Evolutionary conservation across 169 alveolate species (phyloP), one percentile per base, ranked within the genome.

Genomic region (Besnoitia besnoiti): DNA sequence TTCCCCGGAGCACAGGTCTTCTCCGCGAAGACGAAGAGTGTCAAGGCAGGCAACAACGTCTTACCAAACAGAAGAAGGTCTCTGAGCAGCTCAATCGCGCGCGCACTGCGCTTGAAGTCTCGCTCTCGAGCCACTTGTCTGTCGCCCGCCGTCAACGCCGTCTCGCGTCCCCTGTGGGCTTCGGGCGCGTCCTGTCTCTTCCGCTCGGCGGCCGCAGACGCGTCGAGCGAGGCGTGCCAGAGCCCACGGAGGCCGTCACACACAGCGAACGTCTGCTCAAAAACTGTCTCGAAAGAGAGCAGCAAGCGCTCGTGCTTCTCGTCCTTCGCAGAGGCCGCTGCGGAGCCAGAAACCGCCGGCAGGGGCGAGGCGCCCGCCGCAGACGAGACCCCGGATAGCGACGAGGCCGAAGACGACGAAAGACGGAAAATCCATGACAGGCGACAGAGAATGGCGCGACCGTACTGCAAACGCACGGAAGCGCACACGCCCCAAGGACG

Each of bases 391-490:
- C n/a, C n/a, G n/a, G n/a, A n/a, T n/a, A n/a, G n/a, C 12, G 67
- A 55, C 5, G 67, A 21, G 33, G 67, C 30, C 24, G 67, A 21
- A n/a, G 80, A 14, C 7, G 80, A 67, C 39, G 42, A 1, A 42
- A 14, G 46, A 14, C 80, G 80, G 42, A 30, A 67, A 42, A 67
- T 67, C 80, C 80, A 67, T 8, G 80, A 30, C n/a, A 67, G n/a
- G 46, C 80, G 80, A 16, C 80, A 67, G 80, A 67, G 80, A 19
- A n/a, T 30, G n/a, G 80, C 7, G 46, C 80, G 80, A 0, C 80
- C 80, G 80, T 67, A 67, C 80, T 67, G 80, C 80, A 61, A 7
- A 19, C 10, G 62, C 37, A 61, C 12, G 3, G 67, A 55, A 16
- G 67, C 67, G 67, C 12, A 55, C 7, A 19, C n/a, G 24, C 12